Evolutionary conservation across 768 basidiomycete species (phyloP), one percentile per base, ranked within the genome.

Genomic region (Leucogyrophana mollusca): DNA sequence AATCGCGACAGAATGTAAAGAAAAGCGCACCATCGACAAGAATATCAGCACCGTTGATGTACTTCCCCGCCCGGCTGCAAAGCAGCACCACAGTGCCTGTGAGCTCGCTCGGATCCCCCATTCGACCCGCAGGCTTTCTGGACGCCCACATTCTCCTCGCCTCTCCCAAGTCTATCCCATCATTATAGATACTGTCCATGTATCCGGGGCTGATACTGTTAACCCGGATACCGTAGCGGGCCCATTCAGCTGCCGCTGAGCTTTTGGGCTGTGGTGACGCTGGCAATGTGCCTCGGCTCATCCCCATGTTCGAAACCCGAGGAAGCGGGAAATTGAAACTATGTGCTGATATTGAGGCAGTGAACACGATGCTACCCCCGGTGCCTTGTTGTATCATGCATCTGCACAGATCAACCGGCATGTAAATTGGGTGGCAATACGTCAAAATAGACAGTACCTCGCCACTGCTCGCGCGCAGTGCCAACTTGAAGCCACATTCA

Each of bases 401-500:
- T 16, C 73, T 74, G 44, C 16, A 21, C 10, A 25, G 18, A 30
- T 30, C 42, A n/a, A 1, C n/a, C 3, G 6, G 4, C 14, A 9
- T 30, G 13, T 6, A 30, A 30, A 30, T 7, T 0, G 5, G 34
- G 16, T 4, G 13, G 37, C 7, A 5, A 10, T 37, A 30, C 7
- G 13, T 7, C 7, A 30, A 30, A 48, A 30, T 9, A 16, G 8
- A 16, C 56, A 55, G 41, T 41, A 70, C 74, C 60, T 71, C 40
- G 64, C 68, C 23, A 67, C 71, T 0, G 72, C 64, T 47, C 72
- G 66, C 9, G 73, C 72, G 45, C 73, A 74, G 39, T 73, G 49
- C 71, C 69, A 74, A 37, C 71, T 71, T 16, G 73, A 74, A 6
- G 69, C 76, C 14, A 66, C 65, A 43, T 74, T 77, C 30, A 72